Evolutionary conservation across 495 filamentous ascomycete genomes (phyloP), one percentile per base, ranked within the genome.

Genomic region (Talaromyces nanjingensis): DNA sequence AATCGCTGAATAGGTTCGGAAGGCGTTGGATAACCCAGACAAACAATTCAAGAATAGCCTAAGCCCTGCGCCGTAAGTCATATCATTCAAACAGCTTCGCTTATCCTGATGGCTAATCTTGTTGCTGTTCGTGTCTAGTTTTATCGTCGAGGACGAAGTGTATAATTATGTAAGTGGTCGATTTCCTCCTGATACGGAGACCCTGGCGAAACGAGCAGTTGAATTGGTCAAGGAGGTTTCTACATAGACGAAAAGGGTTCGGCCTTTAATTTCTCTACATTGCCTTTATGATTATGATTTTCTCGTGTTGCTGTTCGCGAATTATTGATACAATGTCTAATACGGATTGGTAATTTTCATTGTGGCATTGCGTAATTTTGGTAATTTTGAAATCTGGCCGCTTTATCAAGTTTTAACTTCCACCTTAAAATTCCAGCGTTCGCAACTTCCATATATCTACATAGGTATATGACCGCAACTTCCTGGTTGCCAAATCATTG

Each of bases 151-250:
- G 60, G 82, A 85, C 55, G 70, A 77, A 65, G 73, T 74, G 20
- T 84, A 80, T 64, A 85, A 83, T 58, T 85, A 84, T 63, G 67
- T 85, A 63, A 82, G 77, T 60, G 81, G 75, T 25, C 71, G 81
- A 9, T 84, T 78, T 64, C 81, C 81, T 11, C 73, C 70, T 8
- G 82, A 84, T 65, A 81, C 77, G 2, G 71, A 77, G 39, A 59
- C 78, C 6, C 70, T 84, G 55, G 76, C 80, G 11, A 71, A 83
- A 49, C 73, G 76, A 64, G 71, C 75, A 5, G 74, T 84, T 60
- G 71, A 73, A 61, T 69, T 84, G 56, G 76, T 83, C 31, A 65
- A 68, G 27, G 49, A 69, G 25, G 18, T 56, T 11, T 27, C 22
- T 56, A 11, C 2, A 56, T 14, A 56, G n/a, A n/a, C n/a, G n/a